Conservation (phyloP, 1,139 yeast species). For the Yarrowia galli region DNA sequence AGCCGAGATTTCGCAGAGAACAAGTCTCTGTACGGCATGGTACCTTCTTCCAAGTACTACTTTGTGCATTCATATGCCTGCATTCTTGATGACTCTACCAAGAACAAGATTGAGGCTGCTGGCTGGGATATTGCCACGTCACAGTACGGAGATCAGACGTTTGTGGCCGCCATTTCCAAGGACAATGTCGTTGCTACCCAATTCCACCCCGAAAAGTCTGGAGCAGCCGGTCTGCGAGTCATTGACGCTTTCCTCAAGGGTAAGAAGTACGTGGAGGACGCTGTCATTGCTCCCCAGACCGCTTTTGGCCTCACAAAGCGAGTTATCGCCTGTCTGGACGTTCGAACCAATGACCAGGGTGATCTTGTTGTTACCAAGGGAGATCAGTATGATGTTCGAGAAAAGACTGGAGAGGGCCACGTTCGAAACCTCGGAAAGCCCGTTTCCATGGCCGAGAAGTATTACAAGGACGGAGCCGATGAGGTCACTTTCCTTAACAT, state of each 20-base stretch:
- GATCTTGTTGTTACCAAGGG: constrained; percentile 98
- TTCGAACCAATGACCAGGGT: constrained; percentile 91
- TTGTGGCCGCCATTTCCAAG: constrained; percentile 81
- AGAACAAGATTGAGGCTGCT: constrained; percentile 44
- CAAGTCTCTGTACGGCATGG: constrained; percentile 64
- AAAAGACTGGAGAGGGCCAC: constrained; percentile 59
- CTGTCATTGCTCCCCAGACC: constrained; percentile 37
- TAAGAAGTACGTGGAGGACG: constrained; percentile 41
- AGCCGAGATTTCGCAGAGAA: constrained; percentile 40
- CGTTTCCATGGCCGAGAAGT: constrained; percentile 87
- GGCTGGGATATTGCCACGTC: constrained; percentile 86
- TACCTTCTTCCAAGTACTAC: constrained; percentile 75
- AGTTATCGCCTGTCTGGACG: constrained; percentile 94
- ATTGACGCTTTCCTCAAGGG: constrained; percentile 74
- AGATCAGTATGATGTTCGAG: constrained; percentile 96
- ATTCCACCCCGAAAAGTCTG: constrained; percentile 97
- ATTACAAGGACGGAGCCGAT: constrained; percentile 94
- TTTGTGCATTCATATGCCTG: constrained; percentile 96
- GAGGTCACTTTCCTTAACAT: constrained; percentile 93
- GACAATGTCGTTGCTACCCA: constrained; percentile 91
- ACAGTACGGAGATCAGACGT: constrained; percentile 77
- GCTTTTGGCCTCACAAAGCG: constrained; percentile 76
- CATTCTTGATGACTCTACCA: constrained; percentile 53
- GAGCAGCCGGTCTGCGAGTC: constrained; percentile 82
- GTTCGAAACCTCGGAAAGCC: constrained; percentile 96